Percentiles rank a stretch among this genome's conserved stretches.
These are phyloP conservation scores for Avena sativa DNA, from an alignment of 176 grass and related monocot genomes.

Conservation along the genomic window DNA sequence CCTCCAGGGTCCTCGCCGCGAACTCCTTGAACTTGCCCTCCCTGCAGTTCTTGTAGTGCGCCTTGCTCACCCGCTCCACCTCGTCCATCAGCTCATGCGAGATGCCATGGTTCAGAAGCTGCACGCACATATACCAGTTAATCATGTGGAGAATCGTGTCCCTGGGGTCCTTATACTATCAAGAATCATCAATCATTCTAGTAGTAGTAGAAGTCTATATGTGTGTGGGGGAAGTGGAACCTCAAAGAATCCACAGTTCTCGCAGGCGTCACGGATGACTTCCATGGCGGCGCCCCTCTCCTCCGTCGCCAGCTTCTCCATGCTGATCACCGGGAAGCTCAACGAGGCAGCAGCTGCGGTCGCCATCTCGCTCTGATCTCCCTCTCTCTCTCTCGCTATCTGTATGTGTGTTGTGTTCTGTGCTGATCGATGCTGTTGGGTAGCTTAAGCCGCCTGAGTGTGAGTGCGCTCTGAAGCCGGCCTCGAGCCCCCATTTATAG, in stretches of 20 bases:
- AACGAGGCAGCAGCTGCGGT: too few relatives aligned
- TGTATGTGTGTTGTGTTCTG: not conserved
- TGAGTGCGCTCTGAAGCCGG: slow-evolving; percentile 31
- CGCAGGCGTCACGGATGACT: too few relatives aligned
- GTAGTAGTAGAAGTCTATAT: too few relatives aligned
- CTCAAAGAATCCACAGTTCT: too few relatives aligned
- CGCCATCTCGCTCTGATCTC: too few relatives aligned
- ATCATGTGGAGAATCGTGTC: not conserved
- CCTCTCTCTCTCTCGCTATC: too few relatives aligned
- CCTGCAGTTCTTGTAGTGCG: slow-evolving; percentile 60
- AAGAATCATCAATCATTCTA: too few relatives aligned
- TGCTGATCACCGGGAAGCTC: too few relatives aligned
- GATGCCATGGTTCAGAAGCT: slow-evolving; percentile 93
- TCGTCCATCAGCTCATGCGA: slow-evolving; percentile 88
- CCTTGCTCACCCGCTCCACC: slow-evolving; percentile 86
- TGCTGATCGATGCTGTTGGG: not conserved
- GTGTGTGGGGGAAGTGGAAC: too few relatives aligned
- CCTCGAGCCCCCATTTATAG: slow-evolving; percentile 30
- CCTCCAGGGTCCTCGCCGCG: slow-evolving; percentile 60
- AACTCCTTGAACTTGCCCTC: slow-evolving; percentile 77
- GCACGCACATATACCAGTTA: not conserved
- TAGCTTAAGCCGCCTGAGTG: not conserved
- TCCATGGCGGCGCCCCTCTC: too few relatives aligned
- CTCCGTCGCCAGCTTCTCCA: too few relatives aligned
- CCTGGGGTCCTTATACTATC: too few relatives aligned